These are phyloP conservation scores for Botrytis byssoidea DNA, from an alignment of 2,329 filamentous ascomycete genomes.

Conservation along the genomic window DNA sequence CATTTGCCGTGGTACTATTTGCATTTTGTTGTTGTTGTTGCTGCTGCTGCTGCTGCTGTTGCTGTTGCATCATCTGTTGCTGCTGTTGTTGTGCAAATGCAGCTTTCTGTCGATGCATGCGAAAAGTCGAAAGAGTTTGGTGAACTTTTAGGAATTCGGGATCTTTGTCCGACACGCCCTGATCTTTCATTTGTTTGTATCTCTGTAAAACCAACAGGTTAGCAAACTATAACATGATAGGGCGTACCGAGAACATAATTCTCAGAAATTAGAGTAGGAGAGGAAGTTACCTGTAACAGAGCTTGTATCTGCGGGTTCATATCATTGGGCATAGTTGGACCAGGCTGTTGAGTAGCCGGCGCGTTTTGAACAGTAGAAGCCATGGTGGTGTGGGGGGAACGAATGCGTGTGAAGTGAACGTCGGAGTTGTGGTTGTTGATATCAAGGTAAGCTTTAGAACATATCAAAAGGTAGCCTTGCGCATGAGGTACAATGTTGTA, in stretches of 20 bases:
- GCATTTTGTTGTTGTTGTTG: slow-evolving; percentile 52
- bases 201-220: slow-evolving; percentile 55
- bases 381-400: slow-evolving; percentile 53
- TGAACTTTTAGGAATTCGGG: slow-evolving; percentile 85
- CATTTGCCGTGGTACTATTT: slow-evolving; percentile 54
- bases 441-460: slow-evolving; percentile 32
- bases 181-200: slow-evolving; percentile 84
- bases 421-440: slow-evolving; percentile 24
- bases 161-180: slow-evolving; percentile 76
- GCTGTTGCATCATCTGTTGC: slow-evolving; percentile 45
- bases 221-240: slow-evolving; percentile 2
- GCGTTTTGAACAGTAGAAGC: slow-evolving; percentile 71
- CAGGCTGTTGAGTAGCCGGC: slow-evolving; percentile 65
- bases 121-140: slow-evolving; percentile 70
- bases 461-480: slow-evolving; percentile 40
- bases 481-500: slow-evolving; percentile 36
- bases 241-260: slow-evolving; percentile 12
- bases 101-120: slow-evolving; percentile 52
- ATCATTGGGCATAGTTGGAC: slow-evolving; percentile 55
- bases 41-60: slow-evolving; percentile 48
- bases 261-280: slow-evolving; percentile 12
- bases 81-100: slow-evolving; percentile 39
- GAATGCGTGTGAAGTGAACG: slow-evolving; percentile 22
- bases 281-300: slow-evolving; percentile 53
- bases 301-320: slow-evolving; percentile 72